These are phyloP conservation scores for Abrus pulchellus DNA, from an alignment of 306 rosid species.

Conservation along the genomic window DNA sequence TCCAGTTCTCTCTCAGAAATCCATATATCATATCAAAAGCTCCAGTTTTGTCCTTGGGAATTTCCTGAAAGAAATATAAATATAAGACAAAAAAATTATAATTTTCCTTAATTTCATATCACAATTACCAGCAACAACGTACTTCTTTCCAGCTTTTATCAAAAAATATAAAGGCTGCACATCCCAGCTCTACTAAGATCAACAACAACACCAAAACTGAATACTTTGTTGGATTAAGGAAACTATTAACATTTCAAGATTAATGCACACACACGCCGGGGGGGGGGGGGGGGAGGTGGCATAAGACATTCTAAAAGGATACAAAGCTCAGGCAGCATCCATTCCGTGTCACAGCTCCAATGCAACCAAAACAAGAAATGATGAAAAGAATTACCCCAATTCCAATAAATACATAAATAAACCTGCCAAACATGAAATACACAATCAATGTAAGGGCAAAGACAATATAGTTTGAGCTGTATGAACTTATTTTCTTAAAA, in stretches of 20 bases:
- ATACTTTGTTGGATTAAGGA: constrained; percentile 84
- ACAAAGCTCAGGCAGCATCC: constrained; percentile 95
- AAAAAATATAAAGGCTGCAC: constrained; percentile 87
- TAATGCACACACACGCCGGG: background rate
- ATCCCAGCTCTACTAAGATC: constrained; percentile 84
- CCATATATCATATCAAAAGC: constrained; percentile 76
- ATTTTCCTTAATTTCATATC: constrained; percentile 38
- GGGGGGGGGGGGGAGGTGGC: background rate
- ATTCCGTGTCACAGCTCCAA: constrained; percentile 76
- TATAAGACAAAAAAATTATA: constrained; percentile 45
- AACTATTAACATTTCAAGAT: constrained; percentile 40
- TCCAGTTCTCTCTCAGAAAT: constrained; percentile 80
- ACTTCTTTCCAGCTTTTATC: constrained; percentile 91
- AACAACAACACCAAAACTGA: constrained; percentile 75
- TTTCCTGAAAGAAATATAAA: constrained; percentile 65
- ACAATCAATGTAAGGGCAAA: constrained; percentile 38
- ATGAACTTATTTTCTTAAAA: constrained; percentile 14
- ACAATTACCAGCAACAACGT: constrained; percentile 44
- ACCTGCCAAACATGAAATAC: constrained; percentile 70
- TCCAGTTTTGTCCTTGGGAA: constrained; percentile 85
- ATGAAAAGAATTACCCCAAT: constrained; percentile 77
- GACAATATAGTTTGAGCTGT: constrained; percentile 25
- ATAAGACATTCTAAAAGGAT: constrained; percentile 68
- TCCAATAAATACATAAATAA: constrained; percentile 88
- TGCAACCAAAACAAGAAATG: constrained; percentile 89